Evolutionary conservation across 1,284 basidiomycete genomes (phyloP).

Genomic region (Lignosus rhinocerotis): DNA sequence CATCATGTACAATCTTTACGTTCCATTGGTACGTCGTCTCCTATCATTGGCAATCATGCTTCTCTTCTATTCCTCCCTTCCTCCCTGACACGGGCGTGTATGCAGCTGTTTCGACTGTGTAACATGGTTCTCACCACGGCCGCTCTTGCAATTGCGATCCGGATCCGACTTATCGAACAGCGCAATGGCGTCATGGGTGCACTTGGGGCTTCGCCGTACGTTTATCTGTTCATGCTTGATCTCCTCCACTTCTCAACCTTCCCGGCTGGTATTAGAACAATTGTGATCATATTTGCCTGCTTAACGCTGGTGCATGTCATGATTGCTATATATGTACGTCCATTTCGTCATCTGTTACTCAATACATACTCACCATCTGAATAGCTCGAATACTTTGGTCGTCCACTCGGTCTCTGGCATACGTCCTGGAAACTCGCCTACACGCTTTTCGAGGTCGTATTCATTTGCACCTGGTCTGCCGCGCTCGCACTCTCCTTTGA

Average conservation of each 20-base stretch:
- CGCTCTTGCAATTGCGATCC: constrained; percentile 79
- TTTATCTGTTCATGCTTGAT: constrained; percentile 16
- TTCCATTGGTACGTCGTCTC: constrained; percentile 61
- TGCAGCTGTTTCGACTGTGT: constrained; percentile 79
- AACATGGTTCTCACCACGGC: constrained; percentile 83
- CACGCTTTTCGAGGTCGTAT: constrained; percentile 81
- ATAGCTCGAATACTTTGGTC: constrained; percentile 88
- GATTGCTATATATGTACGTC: constrained; percentile 75
- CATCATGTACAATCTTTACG: constrained; percentile 70
- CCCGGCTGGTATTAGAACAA: constrained; percentile 49
- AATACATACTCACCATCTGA: constrained; percentile 10
- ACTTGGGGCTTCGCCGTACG: constrained; percentile 81
- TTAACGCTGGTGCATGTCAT: constrained; percentile 86
- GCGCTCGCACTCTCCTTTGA: constrained; percentile 86
- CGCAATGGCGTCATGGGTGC: constrained; percentile 58
- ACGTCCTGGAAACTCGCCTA: constrained; percentile 81
- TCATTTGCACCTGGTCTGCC: constrained; percentile 92
- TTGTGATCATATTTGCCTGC: constrained; percentile 87
- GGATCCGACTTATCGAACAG: constrained; percentile 64
- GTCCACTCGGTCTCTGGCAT: constrained; percentile 87
- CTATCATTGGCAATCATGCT: neutral
- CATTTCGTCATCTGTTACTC: neutral
- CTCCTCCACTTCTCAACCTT: constrained; percentile 11
- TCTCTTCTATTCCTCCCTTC: constrained; percentile 30
- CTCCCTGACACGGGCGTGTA: neutral